Base-by-base conservation (phyloP, 2,329 filamentous ascomycete species). In the Ophiostoma australiae region DNA sequence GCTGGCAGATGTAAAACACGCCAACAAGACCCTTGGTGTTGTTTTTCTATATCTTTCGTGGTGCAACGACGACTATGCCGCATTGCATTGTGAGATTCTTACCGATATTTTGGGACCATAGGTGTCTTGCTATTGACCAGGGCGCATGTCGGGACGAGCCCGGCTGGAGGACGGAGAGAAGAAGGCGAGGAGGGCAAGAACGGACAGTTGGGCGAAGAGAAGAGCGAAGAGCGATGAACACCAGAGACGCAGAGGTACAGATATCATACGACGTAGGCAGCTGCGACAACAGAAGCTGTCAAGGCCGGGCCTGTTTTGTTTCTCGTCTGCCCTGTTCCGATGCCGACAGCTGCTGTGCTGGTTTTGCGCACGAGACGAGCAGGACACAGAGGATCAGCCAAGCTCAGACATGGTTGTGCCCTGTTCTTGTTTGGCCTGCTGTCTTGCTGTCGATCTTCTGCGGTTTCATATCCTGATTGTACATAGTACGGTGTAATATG, bases 1-100 rank as follows among this genome's bases (percentile, higher is more conserved):
- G 44, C 44, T 44, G 44, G 44, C 7, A 20, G 44, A 58, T 58
- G 52, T 58, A 58, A 58, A 58, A 58, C 52, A 31, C 52, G 48
- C 52, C 52, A 58, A 11, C 52, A 27, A 27, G 52, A 58, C 52
- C n/a, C 52, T 58, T 58, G 23, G 3, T 58, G 52, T 58, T 58
- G 23, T 58, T 58, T 27, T 58, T 58, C 17, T 27, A 58, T 27
- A 27, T 58, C 31, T 27, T 27, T 13, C 23, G 8, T 58, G 52
- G 52, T 27, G 3, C 6, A 11, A 15, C 11, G n/a, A 58, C 52
- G 52, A 27, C 52, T 23, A 23, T 58, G 52, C 52, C 52, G 52
- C n/a, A 23, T 27, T 58, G 23, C 13, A 58, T 58, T 23, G 48
- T 58, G 3, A 41, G 39, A 41, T 41, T 41, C 39, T 41, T n/a